These are phyloP conservation scores for Crithidia acanthocephali DNA, from an alignment of 208 protist genomes.

Conservation along the genomic window DNA sequence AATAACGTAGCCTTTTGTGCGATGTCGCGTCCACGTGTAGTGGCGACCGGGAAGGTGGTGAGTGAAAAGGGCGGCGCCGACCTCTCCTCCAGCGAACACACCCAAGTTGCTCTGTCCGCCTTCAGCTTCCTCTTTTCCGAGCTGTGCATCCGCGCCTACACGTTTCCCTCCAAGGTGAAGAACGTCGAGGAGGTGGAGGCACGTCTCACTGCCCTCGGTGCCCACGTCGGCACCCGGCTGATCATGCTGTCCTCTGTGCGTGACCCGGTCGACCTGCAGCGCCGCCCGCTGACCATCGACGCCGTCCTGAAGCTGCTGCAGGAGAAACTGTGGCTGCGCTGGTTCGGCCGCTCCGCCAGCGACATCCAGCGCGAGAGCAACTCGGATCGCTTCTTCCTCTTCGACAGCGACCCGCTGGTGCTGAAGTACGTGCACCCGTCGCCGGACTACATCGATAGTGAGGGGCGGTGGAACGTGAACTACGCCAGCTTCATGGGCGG, in stretches of 20 bases:
- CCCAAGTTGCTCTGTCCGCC: slow-evolving; percentile 69
- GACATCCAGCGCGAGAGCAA: slow-evolving; percentile 84
- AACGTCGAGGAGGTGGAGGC: slow-evolving; percentile 84
- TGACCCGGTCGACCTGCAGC: slow-evolving; percentile 53
- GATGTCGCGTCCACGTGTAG: slow-evolving; percentile 23
- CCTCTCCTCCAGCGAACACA: slow-evolving; percentile 42
- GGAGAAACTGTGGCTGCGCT: slow-evolving; percentile 76
- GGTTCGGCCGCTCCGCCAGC: slow-evolving; percentile 79
- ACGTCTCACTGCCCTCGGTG: slow-evolving; percentile 70
- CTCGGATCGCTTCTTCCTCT: slow-evolving; percentile 82
- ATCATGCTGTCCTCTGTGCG: slow-evolving; percentile 73
- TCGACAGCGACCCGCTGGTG: slow-evolving; percentile 81
- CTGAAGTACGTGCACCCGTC: slow-evolving; percentile 70
- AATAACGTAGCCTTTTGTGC: too few relatives aligned
- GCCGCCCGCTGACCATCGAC: slow-evolving; percentile 70
- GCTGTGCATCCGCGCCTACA: slow-evolving; percentile 80
- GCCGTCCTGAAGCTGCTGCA: slow-evolving; percentile 67
- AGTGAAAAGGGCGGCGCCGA: slow-evolving; percentile 31
- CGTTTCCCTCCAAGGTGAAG: slow-evolving; percentile 68
- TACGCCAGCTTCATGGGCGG: slow-evolving; percentile 88
- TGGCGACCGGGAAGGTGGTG: slow-evolving; percentile 33
- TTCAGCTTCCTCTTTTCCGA: slow-evolving; percentile 91
- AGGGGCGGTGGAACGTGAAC: slow-evolving; percentile 81
- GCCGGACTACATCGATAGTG: slow-evolving; percentile 77
- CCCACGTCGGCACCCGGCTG: slow-evolving; percentile 65